Base-by-base conservation (phyloP, 2,329 filamentous ascomycete species). In the Fusarium longipes region DNA sequence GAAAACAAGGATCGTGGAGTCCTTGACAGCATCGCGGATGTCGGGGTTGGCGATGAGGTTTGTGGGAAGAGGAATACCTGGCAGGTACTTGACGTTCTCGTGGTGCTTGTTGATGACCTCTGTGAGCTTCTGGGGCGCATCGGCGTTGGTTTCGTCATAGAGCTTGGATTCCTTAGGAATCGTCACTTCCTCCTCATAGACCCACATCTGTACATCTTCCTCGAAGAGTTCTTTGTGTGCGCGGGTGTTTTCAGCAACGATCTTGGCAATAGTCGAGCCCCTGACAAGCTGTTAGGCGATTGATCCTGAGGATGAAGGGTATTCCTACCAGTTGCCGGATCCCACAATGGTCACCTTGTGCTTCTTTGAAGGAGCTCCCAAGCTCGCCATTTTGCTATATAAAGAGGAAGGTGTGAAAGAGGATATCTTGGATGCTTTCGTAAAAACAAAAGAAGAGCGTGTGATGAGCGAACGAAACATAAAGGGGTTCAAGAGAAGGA, bases 11-110 rank as follows among this genome's bases (percentile, higher is more conserved):
- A 99, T 92, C 25, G 93, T 92, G 25, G 94, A 91, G 78, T 91
- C 89, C 75, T 89, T 89, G 76, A 96, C 95, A 18, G 96, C 87
- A 63, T 94, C 92, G 65, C 87, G 82, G 56, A 96, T 83, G 27
- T 92, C 92, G 18, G 93, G 91, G 78, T 96, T 96, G 71, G 93
- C 93, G 71, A 94, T 80, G 57, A 97, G 82, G 78, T 99, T 99
- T 63, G 83, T 74, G 6, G 96, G 96, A 3, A 99, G 87, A 30
- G 86, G 82, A 76, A 99, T 92, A 73, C 89, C 89, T n/a, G 95
- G 93, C 11, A 99, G 91, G 82, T 99, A 99, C 81, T 98, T 99
- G 82, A 97, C 86, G 80, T 99, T 99, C 83, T 99, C 96, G 82
- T 98, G 94, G 75, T 91, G 82, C 42, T 85, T 87, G 84, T 99